Evolutionary conservation across 139 green algal genomes (phyloP), one percentile per base, ranked within the genome.

Genomic region (Chlorella vulgaris): DNA sequence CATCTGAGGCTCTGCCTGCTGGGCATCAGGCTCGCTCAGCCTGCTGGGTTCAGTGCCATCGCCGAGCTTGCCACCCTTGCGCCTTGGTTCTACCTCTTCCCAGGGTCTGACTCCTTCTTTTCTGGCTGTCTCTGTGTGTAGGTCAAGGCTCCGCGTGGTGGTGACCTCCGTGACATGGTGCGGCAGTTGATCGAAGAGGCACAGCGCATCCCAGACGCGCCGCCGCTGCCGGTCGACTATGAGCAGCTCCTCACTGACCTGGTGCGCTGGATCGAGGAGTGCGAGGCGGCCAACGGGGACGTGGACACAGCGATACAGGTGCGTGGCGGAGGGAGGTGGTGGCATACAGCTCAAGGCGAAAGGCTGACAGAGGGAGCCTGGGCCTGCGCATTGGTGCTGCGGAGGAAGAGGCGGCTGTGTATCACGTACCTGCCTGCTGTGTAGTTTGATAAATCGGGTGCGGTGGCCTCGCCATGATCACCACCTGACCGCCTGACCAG

Each of bases 111-210:
- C 47, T 58, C 15, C 13, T 58, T 58, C 13, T 10, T 58, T 24
- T 58, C 15, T 58, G 47, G 47, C 47, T 58, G 47, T 10, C 47
- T 15, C 10, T 15, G 29, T 47, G 39, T 36, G 8, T 50, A 19
- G 35, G 13, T n/a, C n/a, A n/a, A 26, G 36, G 7, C 71, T 4
- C 50, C 0, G 47, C 26, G 35, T 1, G 51, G 51, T 8, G 74
- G 51, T 19, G 74, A 70, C 38, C 33, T 80, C 38, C 55, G 74
- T n/a, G 36, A 38, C 63, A 70, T 70, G 29, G 63, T 65, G 55
- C 55, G 55, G 18, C 55, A 65, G 18, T 8, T 65, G 18, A 65
- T 65, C 22, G 55, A 65, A 21, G 55, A 65, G 55, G 55, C 55
- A n/a, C 15, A n/a, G 55, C 15, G 22, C 15, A 65, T 65, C 22